Percentiles rank a stretch among this genome's conserved stretches.
Conservation (phyloP, 176 grass and related monocot genomes). For the Musa troglodytarum region DNA sequence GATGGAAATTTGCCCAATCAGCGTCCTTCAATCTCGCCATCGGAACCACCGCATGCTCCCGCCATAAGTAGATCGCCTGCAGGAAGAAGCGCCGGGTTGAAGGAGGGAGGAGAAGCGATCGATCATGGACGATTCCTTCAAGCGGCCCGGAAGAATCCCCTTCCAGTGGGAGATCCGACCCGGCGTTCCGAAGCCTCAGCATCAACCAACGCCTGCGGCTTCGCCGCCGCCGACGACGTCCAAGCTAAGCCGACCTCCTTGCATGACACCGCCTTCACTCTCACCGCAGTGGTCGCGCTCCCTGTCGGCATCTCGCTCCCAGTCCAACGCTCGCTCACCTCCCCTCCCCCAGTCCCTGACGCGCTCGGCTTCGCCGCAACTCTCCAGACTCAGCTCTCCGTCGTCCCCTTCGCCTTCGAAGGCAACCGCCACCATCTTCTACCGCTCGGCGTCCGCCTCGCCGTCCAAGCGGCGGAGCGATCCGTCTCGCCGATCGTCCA, state of each 20-base stretch:
- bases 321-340: background rate
- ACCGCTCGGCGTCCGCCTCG: background rate
- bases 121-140: constrained; percentile 28
- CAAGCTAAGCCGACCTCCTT: constrained; percentile 52
- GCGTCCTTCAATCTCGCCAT: constrained; percentile 52
- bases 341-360: background rate
- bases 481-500: background rate
- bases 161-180: constrained; percentile 90
- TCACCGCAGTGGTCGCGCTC: constrained; percentile 9
- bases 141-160: constrained; percentile 58
- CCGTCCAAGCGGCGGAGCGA: background rate
- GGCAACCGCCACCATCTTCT: background rate
- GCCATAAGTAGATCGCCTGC: background rate
- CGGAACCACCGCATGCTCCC: background rate
- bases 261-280: constrained; percentile 14
- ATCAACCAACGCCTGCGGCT: background rate
- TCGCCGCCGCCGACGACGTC: constrained; percentile 4
- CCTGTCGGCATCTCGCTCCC: constrained; percentile 9
- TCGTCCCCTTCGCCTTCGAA: background rate
- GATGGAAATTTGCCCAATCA: constrained; percentile 3
- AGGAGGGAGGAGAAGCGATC: background rate
- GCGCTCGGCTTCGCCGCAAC: background rate
- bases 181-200: constrained; percentile 42
- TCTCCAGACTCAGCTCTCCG: background rate
- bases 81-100: background rate